Conservation (phyloP, 106 monocot genomes). For the Gastrodia elata region DNA sequence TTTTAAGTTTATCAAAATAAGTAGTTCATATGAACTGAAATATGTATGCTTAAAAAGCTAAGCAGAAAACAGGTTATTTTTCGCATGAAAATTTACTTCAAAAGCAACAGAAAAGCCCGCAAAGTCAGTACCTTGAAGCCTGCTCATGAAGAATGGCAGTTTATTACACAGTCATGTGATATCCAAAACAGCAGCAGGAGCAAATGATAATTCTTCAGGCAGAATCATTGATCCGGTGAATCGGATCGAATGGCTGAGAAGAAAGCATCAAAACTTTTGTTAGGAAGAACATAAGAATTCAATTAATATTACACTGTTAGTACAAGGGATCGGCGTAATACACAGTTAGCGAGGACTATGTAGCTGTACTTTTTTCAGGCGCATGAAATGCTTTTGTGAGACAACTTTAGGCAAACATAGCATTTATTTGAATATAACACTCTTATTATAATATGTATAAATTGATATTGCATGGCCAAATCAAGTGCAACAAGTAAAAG, state of each 20-base stretch:
- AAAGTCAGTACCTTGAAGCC: background rate
- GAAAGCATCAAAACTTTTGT: background rate
- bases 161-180: background rate
- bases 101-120: no score
- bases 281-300: no score
- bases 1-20: background rate
- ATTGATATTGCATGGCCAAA: no score
- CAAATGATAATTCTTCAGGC: background rate
- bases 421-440: no score
- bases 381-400: no score
- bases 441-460: no score
- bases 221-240: background rate
- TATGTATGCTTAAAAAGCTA: background rate
- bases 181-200: background rate
- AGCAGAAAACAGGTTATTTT: background rate
- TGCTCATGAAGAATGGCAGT: background rate
- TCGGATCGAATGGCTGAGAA: slow-evolving; percentile 2
- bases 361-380: no score
- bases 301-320: no score
- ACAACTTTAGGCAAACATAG: no score
- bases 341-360: no score
- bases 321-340: no score
- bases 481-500: no score
- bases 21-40: background rate
- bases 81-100: background rate